Base-by-base conservation (phyloP, 352 stramenopile species). In the Globisporangium nunn region DNA sequence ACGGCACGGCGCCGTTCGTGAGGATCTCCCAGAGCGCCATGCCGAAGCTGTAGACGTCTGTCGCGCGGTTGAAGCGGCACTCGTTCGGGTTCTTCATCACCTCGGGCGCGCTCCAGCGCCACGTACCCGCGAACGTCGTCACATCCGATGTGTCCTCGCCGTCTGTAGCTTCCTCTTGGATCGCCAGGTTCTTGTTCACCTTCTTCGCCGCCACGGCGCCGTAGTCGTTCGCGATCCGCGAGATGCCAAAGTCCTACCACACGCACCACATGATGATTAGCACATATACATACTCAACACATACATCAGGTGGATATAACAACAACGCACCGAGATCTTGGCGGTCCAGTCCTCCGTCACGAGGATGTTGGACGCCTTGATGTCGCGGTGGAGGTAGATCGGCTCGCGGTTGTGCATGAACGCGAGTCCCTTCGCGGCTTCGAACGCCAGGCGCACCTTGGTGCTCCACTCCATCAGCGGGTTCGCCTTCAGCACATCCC, bases 341-440 rank as follows among this genome's bases (percentile, higher is more conserved):
- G 76, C 76, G 1, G 74, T 86, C 76, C 79, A 89, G 63, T 85
- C 74, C 23, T 77, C 73, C 23, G 79, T 89, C 45, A 89, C 77
- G 6, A 89, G 63, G 52, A 87, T 89, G 57, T 89, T 89, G 31
- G 76, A 86, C 31, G 76, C 74, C 55, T 89, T 89, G 47, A 89
- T 64, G 56, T 89, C 79, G 46, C 79, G 79, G 47, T 89, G 79
- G 46, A 89, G 61, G 45, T 89, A 89, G 45, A 87, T 87, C 29
- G 76, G 79, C 47, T 87, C 69, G 37, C 76, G 71, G 46, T 87
- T 87, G 62, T 89, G 79, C 79, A 89, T 87, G 60, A 86, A 89
- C 4, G 79, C 76, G n/a, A 89, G 66, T 8, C 79, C 76, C 68
- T 86, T 89, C 15, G 79, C 74, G 4, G 76, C 71, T 46, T 87